Base-by-base conservation (phyloP, 1,284 basidiomycete species). In the Leccinum fallax region DNA sequence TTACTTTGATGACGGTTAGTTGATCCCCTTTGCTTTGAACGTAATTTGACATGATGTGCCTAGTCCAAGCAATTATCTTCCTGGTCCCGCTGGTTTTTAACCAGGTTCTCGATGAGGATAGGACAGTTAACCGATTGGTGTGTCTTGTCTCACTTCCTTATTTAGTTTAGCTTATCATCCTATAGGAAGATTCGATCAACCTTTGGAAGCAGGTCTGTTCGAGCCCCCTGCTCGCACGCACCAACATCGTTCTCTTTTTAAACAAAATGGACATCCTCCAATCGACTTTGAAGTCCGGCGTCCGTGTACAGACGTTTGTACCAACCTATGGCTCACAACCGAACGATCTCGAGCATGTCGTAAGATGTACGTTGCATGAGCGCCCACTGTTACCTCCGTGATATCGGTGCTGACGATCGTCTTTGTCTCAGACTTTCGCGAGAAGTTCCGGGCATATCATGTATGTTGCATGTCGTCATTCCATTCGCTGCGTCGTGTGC, bases 191-290 rank as follows among this genome's bases (percentile, higher is more conserved):
- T 69, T 86, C 86, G 19, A 74, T 88, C 15, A 72, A 75, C 34
- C 74, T 89, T 1, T 90, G 86, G 87, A 82, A 82, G 59, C 81
- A 85, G 60, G 82, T 89, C 19, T 89, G 87, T 68, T 66, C 77
- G 11, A 89, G 83, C 61, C 77, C 77, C 60, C 78, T 90, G 7
- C 79, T 89, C 1, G 77, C 79, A 3, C 79, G 81, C 53, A 81
- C 85, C 10, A 83, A 82, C 54, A 76, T 90, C 46, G 84, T 89
- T 19, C 76, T 90, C 3, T 87, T 90, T 71, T 78, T 89, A 61
- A 90, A 90, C 67, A 90, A 90, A 81, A 86, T 81, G 77, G 87
- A 90, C 64, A 83, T 90, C 49, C 74, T 90, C 13, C 71, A 78
- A 53, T 77, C 81, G 16, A 89, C 85, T 13, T 78, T 91, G 54